Evolutionary conservation across 257 asterid species (phyloP), one percentile per base, ranked within the genome.

Genomic region (Solanum peruvianum): DNA sequence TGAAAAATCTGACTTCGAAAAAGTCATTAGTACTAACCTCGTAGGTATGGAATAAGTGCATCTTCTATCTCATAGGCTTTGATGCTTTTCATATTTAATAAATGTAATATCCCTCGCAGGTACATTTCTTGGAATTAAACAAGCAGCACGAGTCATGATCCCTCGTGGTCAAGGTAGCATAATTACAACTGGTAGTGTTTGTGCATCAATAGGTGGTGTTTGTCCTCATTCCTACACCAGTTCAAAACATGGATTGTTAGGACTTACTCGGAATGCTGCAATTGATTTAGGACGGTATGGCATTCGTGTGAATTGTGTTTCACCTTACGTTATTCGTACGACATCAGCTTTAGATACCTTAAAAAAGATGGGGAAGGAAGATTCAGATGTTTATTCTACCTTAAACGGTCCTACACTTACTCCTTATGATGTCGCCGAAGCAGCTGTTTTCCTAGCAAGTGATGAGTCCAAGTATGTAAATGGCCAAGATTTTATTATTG

Each of bases 101-200:
- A 33, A 33, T 33, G 35, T 33, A 33, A 33, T 45, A 13, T 2
- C 49, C 76, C 82, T 91, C 3, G 20, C 88, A 1, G 92, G 95
- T 1, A 70, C 83, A 5, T 88, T 91, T 47, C 56, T 89, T 2
- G 92, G 95, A 0, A 82, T 87, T 35, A 93, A 91, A 80, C 91
- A 93, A 20, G 95, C 94, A 0, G 93, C 94, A 0, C 78, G 91
- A 1, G 91, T 77, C 31, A 93, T 93, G 95, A 84, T 89, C 69
- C 93, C 89, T 1, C 70, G 60, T 5, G 52, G 84, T 2, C 8
- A 85, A 3, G 94, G 94, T 7, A 60, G 85, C 88, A 92, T 93
- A 18, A 76, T 92, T 11, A 5, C 78, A 10, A 89, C 90, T 0
- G 90, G 87, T 0, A 92, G 95, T 23, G 71, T 52, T 1, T 52